Base-by-base conservation (phyloP, 352 stramenopile species). In the Phytophthora citrophthora region DNA sequence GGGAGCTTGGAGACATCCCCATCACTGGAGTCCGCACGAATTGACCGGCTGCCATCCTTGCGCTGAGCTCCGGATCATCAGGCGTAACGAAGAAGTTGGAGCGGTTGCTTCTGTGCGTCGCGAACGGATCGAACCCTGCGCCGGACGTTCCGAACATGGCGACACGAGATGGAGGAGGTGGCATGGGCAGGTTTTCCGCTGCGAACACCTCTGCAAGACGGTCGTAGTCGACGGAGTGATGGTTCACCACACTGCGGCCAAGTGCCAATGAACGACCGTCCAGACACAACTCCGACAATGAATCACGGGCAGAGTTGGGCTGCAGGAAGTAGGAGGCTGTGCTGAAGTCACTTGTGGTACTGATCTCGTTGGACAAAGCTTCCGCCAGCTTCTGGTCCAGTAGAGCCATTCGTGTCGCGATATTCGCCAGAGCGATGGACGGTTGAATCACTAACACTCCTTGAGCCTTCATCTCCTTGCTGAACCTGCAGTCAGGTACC, bases 191-290 rank as follows among this genome's bases (percentile, higher is more conserved):
- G 13, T 81, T 77, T 41, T 79, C 72, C 6, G 64, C 59, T 0
- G 53, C 59, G 3, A 84, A 52, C 18, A 63, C 60, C 36, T 84
- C 72, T 1, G 63, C 65, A 9, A 84, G 59, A 13, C 72, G 75
- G 45, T 84, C 75, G 58, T 84, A 84, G 54, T 81, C 73, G 20
- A 90, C 81, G n/a, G 77, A 85, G 54, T 88, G 78, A 52, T 90
- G 81, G 61, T 88, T 90, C 16, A 90, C 76, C 18, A 90, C 78
- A 36, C 70, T 88, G 15, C 81, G 74, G 18, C 75, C 73, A 4
- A 87, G 62, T 5, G 75, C 75, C 15, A 81, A 44, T 5, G 59
- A 69, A 41, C 73, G 73, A 32, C 57, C 61, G 20, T 73, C 69
- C 5, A 81, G 44, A 9, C 64, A 67, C 74, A 88, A 72, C 31